Percentiles rank a stretch among this genome's conserved stretches.
Evolutionary conservation across 192 early-diverging fungal species (phyloP).

Genomic region (Dispira parvispora): DNA sequence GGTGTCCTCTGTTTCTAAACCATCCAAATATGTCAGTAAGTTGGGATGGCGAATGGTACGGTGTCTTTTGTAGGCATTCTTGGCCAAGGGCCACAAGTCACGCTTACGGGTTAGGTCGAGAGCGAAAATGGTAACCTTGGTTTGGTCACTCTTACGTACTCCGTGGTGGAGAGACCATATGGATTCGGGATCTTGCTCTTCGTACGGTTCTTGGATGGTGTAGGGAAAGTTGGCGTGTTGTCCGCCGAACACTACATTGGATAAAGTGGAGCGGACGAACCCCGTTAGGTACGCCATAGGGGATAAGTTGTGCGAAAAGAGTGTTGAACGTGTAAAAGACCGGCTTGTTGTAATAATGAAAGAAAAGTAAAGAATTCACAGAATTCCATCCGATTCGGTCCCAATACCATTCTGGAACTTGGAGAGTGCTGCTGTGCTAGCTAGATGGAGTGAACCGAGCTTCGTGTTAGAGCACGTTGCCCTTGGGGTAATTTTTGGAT

Average conservation of each 20-base stretch:
- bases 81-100: constrained; percentile 63
- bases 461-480: too few species aligned
- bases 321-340: background rate
- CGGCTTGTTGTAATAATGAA: too few species aligned
- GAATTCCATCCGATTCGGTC: too few species aligned
- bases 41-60: constrained; percentile 85
- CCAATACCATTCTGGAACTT: too few species aligned
- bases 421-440: too few species aligned
- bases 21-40: constrained; percentile 69
- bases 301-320: background rate
- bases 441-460: too few species aligned
- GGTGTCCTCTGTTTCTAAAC: constrained; percentile 40
- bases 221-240: constrained; percentile 5
- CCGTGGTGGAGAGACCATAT: constrained; percentile 27
- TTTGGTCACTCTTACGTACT: constrained; percentile 38
- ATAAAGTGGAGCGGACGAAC: constrained; percentile 7
- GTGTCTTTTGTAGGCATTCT: constrained; percentile 71
- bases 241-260: constrained; percentile 5
- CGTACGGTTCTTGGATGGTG: background rate
- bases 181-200: background rate
- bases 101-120: constrained; percentile 51
- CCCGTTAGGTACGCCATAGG: constrained; percentile 10
- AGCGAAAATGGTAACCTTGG: constrained; percentile 61
- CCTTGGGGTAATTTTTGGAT: too few species aligned
- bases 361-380: too few species aligned